phyloP scores from a whole-genome alignment of 83 land plant species.

The Picea mariana region DNA sequence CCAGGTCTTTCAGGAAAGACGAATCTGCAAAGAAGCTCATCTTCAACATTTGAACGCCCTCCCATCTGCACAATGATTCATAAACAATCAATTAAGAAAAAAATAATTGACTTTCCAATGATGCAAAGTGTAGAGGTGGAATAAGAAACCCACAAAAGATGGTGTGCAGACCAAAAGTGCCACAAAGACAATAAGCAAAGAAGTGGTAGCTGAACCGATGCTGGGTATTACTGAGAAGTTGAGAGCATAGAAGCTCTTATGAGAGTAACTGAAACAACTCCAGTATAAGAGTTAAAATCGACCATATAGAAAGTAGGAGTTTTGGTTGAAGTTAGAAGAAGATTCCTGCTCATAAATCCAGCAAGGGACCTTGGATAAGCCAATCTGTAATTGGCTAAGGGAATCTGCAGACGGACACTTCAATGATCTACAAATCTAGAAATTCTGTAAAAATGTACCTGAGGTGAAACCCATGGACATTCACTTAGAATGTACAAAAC shows the following conservation, averaged over 20 bases:
- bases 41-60: slow-evolving; percentile 67
- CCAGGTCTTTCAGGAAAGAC: slow-evolving; percentile 97
- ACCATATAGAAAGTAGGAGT: no score
- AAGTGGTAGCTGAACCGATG: no score
- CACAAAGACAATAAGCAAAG: background rate
- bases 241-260: background rate
- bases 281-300: no score
- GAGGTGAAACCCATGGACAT: no score
- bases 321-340: no score
- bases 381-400: no score
- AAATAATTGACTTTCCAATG: background rate
- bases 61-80: slow-evolving; percentile 70
- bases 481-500: no score
- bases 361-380: no score
- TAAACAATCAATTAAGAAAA: slow-evolving; percentile 6
- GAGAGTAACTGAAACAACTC: background rate
- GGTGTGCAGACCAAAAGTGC: background rate
- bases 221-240: background rate
- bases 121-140: background rate
- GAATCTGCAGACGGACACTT: no score
- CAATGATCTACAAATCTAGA: no score
- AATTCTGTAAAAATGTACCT: no score
- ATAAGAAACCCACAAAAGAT: background rate
- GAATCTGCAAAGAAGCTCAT: slow-evolving; percentile 82
- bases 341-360: no score